A percentile compares a stretch with the other conserved stretches of the same genome.
These are phyloP conservation scores for Fusarium secorum DNA, from an alignment of 2,329 filamentous ascomycete genomes.

Conservation along the genomic window DNA sequence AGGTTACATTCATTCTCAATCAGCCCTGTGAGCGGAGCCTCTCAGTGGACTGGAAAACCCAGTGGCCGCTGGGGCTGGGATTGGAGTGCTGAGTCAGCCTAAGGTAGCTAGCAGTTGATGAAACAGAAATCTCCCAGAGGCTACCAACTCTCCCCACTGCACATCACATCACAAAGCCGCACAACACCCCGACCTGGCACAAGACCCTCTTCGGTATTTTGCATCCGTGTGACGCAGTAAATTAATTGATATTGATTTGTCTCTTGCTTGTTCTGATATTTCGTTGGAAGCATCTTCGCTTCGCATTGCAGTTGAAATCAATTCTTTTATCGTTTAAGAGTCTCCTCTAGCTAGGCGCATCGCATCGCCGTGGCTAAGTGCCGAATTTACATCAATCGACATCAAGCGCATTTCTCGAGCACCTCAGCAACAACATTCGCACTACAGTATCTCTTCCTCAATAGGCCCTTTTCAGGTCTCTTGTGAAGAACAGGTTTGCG, in stretches of 20 bases:
- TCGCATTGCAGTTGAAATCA: slow-evolving; percentile 6
- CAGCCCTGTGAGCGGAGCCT: slow-evolving; percentile 30
- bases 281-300: not conserved
- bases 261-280: not conserved
- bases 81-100: slow-evolving; percentile 36
- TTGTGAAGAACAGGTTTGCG: not conserved
- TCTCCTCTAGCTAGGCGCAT: slow-evolving; percentile 11
- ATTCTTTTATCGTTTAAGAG: slow-evolving; percentile 4
- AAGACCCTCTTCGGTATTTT: slow-evolving; percentile 24
- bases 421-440: not conserved
- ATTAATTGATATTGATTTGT: not conserved
- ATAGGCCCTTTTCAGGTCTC: not conserved
- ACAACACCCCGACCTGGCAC: slow-evolving; percentile 36
- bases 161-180: slow-evolving; percentile 46
- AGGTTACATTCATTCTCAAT: not conserved
- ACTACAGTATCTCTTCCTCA: not conserved
- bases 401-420: slow-evolving; percentile 17
- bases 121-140: slow-evolving; percentile 44
- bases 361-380: slow-evolving; percentile 19
- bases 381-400: slow-evolving; percentile 14
- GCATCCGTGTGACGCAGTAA: slow-evolving; percentile 20
- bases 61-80: not conserved
- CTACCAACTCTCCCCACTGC: slow-evolving; percentile 51
- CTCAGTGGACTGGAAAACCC: not conserved
- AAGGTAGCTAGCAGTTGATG: slow-evolving; percentile 31